phyloP scores from a whole-genome alignment of 441 rosid species.

The Melianthus villosus region DNA sequence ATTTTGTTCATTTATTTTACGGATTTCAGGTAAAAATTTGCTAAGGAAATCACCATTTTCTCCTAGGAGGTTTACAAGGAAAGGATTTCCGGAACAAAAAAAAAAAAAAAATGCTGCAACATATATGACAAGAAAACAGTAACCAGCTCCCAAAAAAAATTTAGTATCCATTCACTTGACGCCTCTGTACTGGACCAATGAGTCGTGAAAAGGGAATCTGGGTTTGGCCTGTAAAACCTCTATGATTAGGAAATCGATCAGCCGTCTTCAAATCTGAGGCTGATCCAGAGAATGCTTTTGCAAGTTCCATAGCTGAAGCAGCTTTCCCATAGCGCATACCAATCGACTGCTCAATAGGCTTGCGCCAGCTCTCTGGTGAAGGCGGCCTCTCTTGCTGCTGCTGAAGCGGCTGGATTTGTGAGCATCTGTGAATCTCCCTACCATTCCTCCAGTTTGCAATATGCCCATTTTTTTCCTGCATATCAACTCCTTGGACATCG shows the following conservation, averaged over 20 bases:
- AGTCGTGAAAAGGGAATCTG: too few species aligned
- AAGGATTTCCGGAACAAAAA: too few species aligned
- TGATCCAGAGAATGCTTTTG: constrained; percentile 54
- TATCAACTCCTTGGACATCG: constrained; percentile 30
- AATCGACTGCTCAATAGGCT: constrained; percentile 29
- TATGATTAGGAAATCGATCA: constrained; percentile 18
- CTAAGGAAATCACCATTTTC: too few species aligned
- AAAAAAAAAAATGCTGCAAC: too few species aligned
- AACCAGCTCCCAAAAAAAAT: too few species aligned
- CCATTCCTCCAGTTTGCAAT: constrained; percentile 33
- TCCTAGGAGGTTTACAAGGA: too few species aligned
- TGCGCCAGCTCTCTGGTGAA: constrained; percentile 78
- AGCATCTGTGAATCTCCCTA: constrained; percentile 27
- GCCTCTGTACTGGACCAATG: constrained; percentile 30
- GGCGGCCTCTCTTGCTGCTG: constrained; percentile 47
- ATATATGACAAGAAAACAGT: too few species aligned
- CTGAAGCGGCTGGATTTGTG: constrained; percentile 25
- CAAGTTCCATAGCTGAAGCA: constrained; percentile 67
- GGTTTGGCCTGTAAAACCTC: too few species aligned
- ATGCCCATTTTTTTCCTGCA: constrained; percentile 45
- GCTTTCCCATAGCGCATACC: constrained; percentile 45
- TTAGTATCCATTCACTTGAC: constrained; percentile 61
- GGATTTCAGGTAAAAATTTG: too few species aligned
- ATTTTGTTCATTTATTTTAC: too few species aligned
- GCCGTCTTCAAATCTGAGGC: constrained; percentile 37